These are phyloP conservation scores for Dujonia santamariae DNA, from an alignment of 1,139 yeast species.

Conservation along the genomic window DNA sequence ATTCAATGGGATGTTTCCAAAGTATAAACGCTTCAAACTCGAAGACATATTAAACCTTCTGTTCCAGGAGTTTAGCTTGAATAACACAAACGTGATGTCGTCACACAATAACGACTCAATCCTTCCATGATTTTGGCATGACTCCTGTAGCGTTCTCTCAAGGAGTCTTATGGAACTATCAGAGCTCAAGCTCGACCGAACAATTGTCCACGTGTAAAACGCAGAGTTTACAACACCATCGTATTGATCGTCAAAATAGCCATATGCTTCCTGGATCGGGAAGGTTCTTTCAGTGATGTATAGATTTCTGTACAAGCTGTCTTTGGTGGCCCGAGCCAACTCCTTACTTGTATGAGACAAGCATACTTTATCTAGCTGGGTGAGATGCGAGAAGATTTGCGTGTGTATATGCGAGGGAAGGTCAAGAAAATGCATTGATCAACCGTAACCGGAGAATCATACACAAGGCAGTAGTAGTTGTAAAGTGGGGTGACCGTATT, in stretches of 20 bases:
- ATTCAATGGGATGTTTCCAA: conserved; percentile 17
- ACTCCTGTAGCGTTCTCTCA: conserved; percentile 10
- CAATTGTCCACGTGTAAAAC: conserved; percentile 9
- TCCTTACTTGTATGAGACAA: conserved; percentile 8
- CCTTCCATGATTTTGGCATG: not conserved
- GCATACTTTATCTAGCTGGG: conserved; percentile 8
- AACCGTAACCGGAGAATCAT: not conserved
- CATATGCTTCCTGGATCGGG: conserved; percentile 1
- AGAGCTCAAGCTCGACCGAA: conserved; percentile 7
- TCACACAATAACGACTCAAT: conserved; percentile 11
- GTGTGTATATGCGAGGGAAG: not conserved
- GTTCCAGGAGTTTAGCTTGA: conserved; percentile 13
- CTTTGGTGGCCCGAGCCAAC: conserved; percentile 4
- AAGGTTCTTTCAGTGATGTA: conserved; percentile 10
- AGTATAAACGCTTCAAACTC: conserved; percentile 6
- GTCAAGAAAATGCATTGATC: not conserved
- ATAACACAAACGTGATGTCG: conserved; percentile 12
- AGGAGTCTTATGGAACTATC: conserved; percentile 8
- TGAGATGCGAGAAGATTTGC: conserved; percentile 5
- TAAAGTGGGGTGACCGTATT: too few species aligned
- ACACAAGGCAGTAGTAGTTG: too few species aligned
- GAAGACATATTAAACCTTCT: conserved; percentile 3
- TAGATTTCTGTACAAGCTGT: conserved; percentile 9
- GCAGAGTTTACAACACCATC: not conserved
- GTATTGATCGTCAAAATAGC: not conserved